Percentiles rank a stretch among this genome's conserved stretches.
These are phyloP conservation scores for Mortierella claussenii DNA, from an alignment of 192 early-diverging fungal species.

Conservation along the genomic window DNA sequence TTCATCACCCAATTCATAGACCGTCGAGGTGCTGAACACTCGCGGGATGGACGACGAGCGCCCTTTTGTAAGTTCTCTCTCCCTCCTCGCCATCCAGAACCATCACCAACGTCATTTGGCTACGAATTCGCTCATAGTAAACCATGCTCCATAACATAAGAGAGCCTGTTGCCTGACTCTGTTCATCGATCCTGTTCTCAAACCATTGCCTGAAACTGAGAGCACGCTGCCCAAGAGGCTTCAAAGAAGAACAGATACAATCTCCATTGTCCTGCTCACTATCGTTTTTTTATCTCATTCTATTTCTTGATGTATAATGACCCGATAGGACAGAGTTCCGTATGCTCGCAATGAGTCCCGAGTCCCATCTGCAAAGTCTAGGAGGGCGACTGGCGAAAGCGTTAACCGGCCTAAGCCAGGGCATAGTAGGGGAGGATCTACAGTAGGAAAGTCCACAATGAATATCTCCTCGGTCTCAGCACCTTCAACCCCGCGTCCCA, in stretches of 20 bases:
- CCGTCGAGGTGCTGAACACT: conserved; percentile 27
- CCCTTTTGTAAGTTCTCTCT: conserved; percentile 24
- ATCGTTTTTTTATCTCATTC: too few relatives aligned
- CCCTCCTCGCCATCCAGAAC: neutral
- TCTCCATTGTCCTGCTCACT: too few relatives aligned
- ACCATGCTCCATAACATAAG: conserved; percentile 6
- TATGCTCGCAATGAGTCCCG: conserved; percentile 8
- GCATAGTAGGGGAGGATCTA: neutral
- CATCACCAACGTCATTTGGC: too few relatives aligned
- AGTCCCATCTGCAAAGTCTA: conserved; percentile 16
- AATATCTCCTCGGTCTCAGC: neutral
- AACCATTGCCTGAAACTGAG: too few relatives aligned
- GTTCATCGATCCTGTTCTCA: too few relatives aligned
- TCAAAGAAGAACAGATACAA: too few relatives aligned
- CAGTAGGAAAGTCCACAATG: conserved; percentile 3
- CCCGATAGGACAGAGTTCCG: conserved; percentile 4
- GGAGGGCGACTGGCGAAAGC: conserved; percentile 31
- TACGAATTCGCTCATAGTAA: too few relatives aligned
- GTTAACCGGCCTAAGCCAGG: conserved; percentile 14
- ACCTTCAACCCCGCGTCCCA: conserved; percentile 32
- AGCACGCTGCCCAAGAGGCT: too few relatives aligned
- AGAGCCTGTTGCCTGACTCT: neutral
- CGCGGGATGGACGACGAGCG: conserved; percentile 1
- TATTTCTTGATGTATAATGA: too few relatives aligned
- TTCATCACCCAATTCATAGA: conserved; percentile 12